phyloP scores from a whole-genome alignment of 805 yeast species.

The Saitoella complicata region DNA sequence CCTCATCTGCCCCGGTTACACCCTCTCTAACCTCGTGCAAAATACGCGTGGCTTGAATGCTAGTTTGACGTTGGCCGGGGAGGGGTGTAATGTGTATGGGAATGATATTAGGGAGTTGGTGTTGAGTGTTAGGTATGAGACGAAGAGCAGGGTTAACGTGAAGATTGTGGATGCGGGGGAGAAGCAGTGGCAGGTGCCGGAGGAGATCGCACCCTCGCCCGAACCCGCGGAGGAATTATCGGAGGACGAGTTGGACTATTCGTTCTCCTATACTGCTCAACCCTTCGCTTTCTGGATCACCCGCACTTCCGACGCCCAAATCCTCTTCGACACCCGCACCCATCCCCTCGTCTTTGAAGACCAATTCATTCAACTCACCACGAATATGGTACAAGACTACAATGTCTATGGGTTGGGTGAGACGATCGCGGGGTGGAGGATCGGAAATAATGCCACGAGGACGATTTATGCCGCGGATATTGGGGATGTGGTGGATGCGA shows the following conservation, averaged over 20 bases:
- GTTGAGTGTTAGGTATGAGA: conserved; percentile 2
- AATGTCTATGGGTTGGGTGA: conserved; percentile 22
- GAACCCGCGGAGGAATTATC: not conserved
- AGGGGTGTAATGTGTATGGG: conserved; percentile 12
- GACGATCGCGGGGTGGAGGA: conserved; percentile 19
- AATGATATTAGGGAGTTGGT: conserved; percentile 2
- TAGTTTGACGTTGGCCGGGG: conserved; percentile 8
- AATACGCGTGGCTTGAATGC: not conserved
- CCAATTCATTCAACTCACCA: conserved; percentile 22
- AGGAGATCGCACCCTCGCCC: conserved; percentile 3
- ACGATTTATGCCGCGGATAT: conserved; percentile 21
- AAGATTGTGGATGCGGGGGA: not conserved
- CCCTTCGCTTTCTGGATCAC: conserved; percentile 14
- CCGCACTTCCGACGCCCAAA: conserved; percentile 17
- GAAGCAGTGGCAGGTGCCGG: not conserved
- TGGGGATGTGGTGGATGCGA: conserved; percentile 19
- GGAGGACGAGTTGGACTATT: not conserved
- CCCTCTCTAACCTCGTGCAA: not conserved
- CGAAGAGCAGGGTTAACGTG: conserved; percentile 1
- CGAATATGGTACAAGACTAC: conserved; percentile 19
- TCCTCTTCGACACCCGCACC: conserved; percentile 20
- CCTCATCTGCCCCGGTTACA: not conserved
- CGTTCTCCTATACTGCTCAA: conserved; percentile 1
- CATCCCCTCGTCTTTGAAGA: conserved; percentile 21
- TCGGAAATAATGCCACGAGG: conserved; percentile 18